Base-by-base conservation (phyloP, 2,329 filamentous ascomycete species). In the Colletotrichum higginsianum region DNA sequence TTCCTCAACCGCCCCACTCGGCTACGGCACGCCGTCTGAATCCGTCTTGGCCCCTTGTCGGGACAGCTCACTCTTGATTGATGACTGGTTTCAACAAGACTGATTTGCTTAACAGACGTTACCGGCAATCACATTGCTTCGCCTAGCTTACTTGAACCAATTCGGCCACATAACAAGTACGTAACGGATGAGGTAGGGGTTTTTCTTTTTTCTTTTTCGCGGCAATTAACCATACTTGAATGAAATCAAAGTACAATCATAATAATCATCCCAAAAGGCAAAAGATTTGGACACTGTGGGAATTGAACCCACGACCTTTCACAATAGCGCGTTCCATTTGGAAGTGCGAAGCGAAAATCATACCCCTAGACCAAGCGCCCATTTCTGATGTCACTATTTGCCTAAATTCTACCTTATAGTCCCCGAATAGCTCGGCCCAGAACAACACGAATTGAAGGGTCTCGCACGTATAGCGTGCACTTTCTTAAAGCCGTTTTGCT, bases 351-450 rank as follows among this genome's bases (percentile, higher is more conserved):
- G 68, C 68, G 68, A 71, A 71, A 71, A 71, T 71, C 68, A 71
- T 71, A 71, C 68, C 68, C 68, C 68, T 71, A 71, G 68, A 71
- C 68, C 68, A 72, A 72, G 66, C 66, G 66, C 70, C 66, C 69
- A 3, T 13, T 13, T 2, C n/a, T 15, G 9, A 21, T 42, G 47
- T 2, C 2, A 2, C 13, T 5, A 55, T n/a, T n/a, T n/a, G n/a
- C n/a, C n/a, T n/a, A n/a, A n/a, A n/a, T n/a, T n/a, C n/a, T n/a
- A n/a, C n/a, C n/a, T n/a, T 5, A 55, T n/a, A 9, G 6, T n/a
- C 8, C 26, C n/a, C 6, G 1, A 2, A 0, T 15, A 2, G 11
- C n/a, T 1, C 9, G 12, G 47, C 47, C 15, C 2, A 0, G 7
- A 12, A 40, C 26, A 40, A 12, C 13, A 8, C 8, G 44, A 35